Evolutionary conservation across 129 eudicot genomes (phyloP).

Genomic region (Oenanthe sinensis): DNA sequence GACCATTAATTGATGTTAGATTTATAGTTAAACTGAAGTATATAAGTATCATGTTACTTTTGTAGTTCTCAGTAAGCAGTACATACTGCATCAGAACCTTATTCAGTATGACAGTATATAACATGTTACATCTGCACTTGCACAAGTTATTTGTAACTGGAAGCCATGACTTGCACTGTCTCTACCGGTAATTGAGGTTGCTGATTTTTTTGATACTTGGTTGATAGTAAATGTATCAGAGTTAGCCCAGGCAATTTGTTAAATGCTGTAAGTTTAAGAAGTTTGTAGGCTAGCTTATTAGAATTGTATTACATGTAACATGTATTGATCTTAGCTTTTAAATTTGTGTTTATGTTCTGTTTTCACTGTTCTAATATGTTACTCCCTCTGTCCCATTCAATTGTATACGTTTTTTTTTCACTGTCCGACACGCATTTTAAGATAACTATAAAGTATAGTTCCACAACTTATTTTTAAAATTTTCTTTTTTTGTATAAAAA

Average conservation of each 20-base stretch:
- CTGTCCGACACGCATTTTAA: no score
- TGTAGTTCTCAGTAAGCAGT: not conserved
- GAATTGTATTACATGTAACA: no score
- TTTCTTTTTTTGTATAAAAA: no score
- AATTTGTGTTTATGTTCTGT: not conserved
- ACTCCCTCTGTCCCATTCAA: no score
- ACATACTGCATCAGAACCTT: not conserved
- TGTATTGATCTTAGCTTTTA: not conserved
- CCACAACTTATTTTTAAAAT: no score
- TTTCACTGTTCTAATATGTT: not conserved
- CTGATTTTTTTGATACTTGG: not conserved
- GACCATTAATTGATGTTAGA: not conserved
- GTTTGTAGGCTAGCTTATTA: not conserved
- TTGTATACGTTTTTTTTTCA: no score
- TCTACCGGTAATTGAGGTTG: not conserved
- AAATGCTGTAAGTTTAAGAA: not conserved
- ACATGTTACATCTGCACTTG: not conserved
- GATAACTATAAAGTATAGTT: no score
- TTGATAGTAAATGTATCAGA: not conserved
- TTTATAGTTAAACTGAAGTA: not conserved
- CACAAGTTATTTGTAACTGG: not conserved
- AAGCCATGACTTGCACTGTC: not conserved
- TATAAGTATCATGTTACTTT: not conserved
- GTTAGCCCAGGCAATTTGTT: not conserved
- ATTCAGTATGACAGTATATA: no score